These are phyloP conservation scores for Suhomyces sp. DNA, from an alignment of 805 yeast genomes.

Conservation along the genomic window DNA sequence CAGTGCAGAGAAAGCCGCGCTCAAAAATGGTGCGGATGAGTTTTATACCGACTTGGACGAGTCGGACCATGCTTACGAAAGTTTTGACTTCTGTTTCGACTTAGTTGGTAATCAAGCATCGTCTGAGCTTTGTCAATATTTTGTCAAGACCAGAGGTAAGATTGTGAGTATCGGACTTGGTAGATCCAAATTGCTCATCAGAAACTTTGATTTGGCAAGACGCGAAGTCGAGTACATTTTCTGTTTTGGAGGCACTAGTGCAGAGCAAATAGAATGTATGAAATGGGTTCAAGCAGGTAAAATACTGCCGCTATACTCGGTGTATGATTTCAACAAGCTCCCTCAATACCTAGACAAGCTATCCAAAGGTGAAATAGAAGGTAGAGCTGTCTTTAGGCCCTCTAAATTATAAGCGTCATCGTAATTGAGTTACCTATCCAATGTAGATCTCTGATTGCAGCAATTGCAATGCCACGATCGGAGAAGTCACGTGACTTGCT, in stretches of 20 bases:
- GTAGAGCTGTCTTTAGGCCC: conserved; percentile 42
- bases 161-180: conserved; percentile 46
- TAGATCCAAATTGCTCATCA: conserved; percentile 24
- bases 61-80: conserved; percentile 24
- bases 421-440: background rate
- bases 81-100: conserved; percentile 41
- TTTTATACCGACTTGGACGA: conserved; percentile 31
- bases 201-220: conserved; percentile 36
- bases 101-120: conserved; percentile 37
- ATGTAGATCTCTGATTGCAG: background rate
- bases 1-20: conserved; percentile 25
- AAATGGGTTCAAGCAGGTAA: conserved; percentile 40
- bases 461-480: background rate
- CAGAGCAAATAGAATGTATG: conserved; percentile 43
- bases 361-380: conserved; percentile 36
- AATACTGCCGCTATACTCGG: conserved; percentile 34
- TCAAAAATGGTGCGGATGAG: conserved; percentile 40
- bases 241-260: conserved; percentile 44
- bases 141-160: conserved; percentile 34
- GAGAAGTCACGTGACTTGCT: background rate
- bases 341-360: conserved; percentile 35
- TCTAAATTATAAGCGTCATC: conserved; percentile 8
- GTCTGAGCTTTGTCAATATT: conserved; percentile 27
- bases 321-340: conserved; percentile 31
- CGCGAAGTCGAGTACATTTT: conserved; percentile 40